Percentiles rank a stretch among this genome's conserved stretches.
Conservation (phyloP, 176 grass and related monocot genomes). For the Zea luxurians region DNA sequence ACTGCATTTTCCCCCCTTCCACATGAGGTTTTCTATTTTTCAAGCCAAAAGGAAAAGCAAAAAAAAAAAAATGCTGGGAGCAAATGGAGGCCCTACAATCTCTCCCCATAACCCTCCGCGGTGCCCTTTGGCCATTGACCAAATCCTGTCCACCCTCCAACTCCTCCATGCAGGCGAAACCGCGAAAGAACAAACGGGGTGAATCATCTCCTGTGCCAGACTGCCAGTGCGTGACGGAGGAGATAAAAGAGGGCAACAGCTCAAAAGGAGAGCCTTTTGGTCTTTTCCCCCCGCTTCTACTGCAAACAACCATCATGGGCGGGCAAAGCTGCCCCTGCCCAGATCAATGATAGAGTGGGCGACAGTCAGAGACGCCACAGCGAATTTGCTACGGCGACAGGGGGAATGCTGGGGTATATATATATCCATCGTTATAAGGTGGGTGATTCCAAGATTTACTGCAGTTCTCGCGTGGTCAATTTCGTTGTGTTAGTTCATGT, state of each 20-base stretch:
- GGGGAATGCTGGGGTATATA: not conserved
- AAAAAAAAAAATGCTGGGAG: conserved; percentile 16
- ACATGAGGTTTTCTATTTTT: not conserved
- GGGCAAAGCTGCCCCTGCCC: conserved; percentile 40
- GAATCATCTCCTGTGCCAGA: not conserved
- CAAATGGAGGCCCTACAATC: conserved; percentile 40
- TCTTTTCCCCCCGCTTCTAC: conserved; percentile 26
- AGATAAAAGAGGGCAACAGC: conserved; percentile 32
- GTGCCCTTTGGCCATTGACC: conserved; percentile 36
- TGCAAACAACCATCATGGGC: conserved; percentile 34
- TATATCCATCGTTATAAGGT: not conserved
- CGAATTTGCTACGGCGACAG: conserved; percentile 15
- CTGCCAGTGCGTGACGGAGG: not conserved
- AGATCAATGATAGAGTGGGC: conserved; percentile 34
- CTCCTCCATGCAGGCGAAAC: conserved; percentile 33
- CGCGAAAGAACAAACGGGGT: not conserved
- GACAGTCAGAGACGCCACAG: not conserved
- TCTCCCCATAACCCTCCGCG: conserved; percentile 31
- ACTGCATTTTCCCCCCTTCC: not conserved
- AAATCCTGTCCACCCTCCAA: conserved; percentile 41
- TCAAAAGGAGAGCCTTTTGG: conserved; percentile 44
- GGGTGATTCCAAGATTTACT: conserved; percentile 18
- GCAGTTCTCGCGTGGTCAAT: not conserved
- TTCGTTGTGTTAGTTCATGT: not conserved
- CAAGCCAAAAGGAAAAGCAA: conserved; percentile 13